Percentiles rank a stretch among this genome's conserved stretches.
Conservation (phyloP, 805 yeast genomes). For the Lipomyces yamanashiensis region DNA sequence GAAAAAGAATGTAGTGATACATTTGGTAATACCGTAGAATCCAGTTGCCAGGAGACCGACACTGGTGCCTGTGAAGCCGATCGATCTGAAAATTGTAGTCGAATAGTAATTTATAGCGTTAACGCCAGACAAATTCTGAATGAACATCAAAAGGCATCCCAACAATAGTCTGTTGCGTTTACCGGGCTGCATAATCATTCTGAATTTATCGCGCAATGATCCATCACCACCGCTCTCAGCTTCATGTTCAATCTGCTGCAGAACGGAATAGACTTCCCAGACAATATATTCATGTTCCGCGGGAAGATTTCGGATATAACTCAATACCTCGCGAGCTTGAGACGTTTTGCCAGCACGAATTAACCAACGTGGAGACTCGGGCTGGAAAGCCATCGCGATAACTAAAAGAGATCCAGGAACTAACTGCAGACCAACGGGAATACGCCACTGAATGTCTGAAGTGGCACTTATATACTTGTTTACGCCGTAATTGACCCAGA, state of each 20-base stretch:
- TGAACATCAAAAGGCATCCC: conserved; percentile 70
- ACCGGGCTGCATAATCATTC: conserved; percentile 15
- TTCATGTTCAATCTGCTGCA: conserved; percentile 45
- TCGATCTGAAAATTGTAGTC: conserved; percentile 51
- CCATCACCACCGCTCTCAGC: conserved; percentile 15
- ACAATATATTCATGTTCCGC: conserved; percentile 38
- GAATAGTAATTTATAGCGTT: conserved; percentile 56
- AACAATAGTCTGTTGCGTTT: conserved; percentile 51
- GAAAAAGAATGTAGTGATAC: conserved; percentile 71
- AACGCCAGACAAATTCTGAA: conserved; percentile 85
- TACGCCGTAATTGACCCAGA: conserved; percentile 54
- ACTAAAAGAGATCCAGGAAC: conserved; percentile 56
- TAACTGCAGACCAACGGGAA: conserved; percentile 66
- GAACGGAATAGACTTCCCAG: conserved; percentile 47
- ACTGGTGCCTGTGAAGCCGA: conserved; percentile 56
- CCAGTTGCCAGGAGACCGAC: conserved; percentile 51
- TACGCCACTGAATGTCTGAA: conserved; percentile 64
- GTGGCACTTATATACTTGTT: conserved; percentile 55
- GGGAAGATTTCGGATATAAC: conserved; percentile 52
- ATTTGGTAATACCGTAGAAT: conserved; percentile 53
- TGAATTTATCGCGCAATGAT: conserved; percentile 5
- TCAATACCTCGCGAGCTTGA: conserved; percentile 45
- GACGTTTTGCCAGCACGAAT: conserved; percentile 53
- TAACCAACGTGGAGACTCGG: conserved; percentile 52
- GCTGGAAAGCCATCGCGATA: conserved; percentile 48